Conservation (phyloP, 2,329 filamentous ascomycete species). For the Lasiodiplodia theobromae region DNA sequence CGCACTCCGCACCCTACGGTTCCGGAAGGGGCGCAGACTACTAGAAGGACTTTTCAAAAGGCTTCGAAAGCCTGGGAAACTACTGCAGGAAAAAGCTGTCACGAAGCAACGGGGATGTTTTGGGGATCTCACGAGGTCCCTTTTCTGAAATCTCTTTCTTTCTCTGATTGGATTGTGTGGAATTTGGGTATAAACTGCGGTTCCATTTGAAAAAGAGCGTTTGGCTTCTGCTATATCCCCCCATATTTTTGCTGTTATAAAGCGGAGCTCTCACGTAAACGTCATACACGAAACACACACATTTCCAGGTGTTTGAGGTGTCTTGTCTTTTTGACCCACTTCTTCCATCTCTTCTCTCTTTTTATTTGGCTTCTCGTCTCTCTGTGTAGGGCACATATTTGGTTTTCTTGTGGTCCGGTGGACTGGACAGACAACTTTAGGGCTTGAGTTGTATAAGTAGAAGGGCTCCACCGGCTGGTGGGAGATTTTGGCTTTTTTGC, state of each 20-base stretch:
- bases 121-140: background rate
- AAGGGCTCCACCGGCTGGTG: background rate
- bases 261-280: constrained; percentile 12
- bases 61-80: background rate
- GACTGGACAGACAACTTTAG: background rate
- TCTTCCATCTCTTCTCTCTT: background rate
- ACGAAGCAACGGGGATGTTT: background rate
- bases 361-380: background rate
- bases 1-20: constrained; percentile 29
- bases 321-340: background rate
- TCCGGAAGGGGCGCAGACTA: constrained; percentile 18
- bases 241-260: background rate
- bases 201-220: background rate
- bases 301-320: constrained; percentile 21
- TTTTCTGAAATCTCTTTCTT: background rate
- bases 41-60: background rate
- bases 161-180: background rate
- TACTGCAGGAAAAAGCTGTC: too few relatives aligned
- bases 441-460: constrained; percentile 13
- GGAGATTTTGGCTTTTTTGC: background rate
- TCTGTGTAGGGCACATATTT: background rate
- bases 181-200: background rate
- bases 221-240: constrained; percentile 2
- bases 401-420: background rate
- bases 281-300: constrained; percentile 15